These are phyloP conservation scores for Hypomyces rosellus DNA, from an alignment of 2,329 filamentous ascomycete genomes.

Conservation along the genomic window DNA sequence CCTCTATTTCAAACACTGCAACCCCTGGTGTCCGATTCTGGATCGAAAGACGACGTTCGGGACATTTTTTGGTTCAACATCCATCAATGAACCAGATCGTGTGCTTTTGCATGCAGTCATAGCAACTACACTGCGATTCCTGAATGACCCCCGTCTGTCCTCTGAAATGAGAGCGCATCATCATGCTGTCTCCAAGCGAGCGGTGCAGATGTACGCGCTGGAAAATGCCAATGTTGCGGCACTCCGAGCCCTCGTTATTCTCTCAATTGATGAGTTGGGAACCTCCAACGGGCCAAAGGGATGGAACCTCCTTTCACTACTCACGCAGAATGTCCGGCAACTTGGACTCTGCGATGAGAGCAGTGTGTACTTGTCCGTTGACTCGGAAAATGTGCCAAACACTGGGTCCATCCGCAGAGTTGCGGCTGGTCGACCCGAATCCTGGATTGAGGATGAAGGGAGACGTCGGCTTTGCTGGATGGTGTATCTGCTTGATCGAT, in stretches of 20 bases:
- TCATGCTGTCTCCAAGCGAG: constrained; percentile 32
- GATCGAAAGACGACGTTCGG: constrained; percentile 37
- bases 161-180: constrained; percentile 33
- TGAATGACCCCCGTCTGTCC: constrained; percentile 33
- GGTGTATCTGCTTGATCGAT: constrained; percentile 39
- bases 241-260: constrained; percentile 34
- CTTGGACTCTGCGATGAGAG: constrained; percentile 35
- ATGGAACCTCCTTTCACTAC: constrained; percentile 35
- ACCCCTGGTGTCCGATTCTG: constrained; percentile 49
- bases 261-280: constrained; percentile 35
- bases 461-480: constrained; percentile 38
- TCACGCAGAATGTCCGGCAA: constrained; percentile 34
- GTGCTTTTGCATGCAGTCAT: constrained; percentile 39
- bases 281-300: constrained; percentile 37
- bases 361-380: constrained; percentile 30
- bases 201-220: constrained; percentile 37
- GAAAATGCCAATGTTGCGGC: constrained; percentile 35
- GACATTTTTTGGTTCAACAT: constrained; percentile 35
- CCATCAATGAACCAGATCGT: constrained; percentile 32
- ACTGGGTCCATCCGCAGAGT: constrained; percentile 31
- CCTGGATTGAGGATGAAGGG: constrained; percentile 41
- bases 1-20: constrained; percentile 58
- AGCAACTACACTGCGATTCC: constrained; percentile 36
- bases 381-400: constrained; percentile 25
- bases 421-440: constrained; percentile 29